A percentile compares a stretch with the other conserved stretches of the same genome.
These are phyloP conservation scores for Mallotus repandus DNA, from an alignment of 441 rosid species.

Conservation along the genomic window DNA sequence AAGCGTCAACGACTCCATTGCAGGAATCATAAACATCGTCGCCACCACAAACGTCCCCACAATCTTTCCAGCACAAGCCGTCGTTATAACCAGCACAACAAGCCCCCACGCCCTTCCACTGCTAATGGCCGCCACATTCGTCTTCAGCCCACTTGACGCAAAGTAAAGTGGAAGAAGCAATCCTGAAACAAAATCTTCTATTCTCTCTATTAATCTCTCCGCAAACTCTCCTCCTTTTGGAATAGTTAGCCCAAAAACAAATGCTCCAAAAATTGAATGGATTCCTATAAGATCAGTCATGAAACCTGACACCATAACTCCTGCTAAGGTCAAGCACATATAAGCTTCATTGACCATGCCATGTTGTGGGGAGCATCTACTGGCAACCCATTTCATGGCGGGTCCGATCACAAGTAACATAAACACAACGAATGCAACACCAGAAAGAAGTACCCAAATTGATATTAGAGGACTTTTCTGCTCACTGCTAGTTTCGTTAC, in stretches of 20 bases:
- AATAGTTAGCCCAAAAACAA: conserved; percentile 64
- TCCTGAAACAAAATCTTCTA: conserved; percentile 67
- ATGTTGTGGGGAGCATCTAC: conserved; percentile 47
- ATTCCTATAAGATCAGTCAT: conserved; percentile 67
- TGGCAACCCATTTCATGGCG: conserved; percentile 51
- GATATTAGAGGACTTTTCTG: conserved; percentile 37
- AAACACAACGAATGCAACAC: conserved; percentile 51
- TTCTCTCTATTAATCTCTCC: conserved; percentile 46
- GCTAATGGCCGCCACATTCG: conserved; percentile 49
- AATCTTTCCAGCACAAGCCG: conserved; percentile 70
- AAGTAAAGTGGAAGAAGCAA: conserved; percentile 75
- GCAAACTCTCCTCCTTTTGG: conserved; percentile 67
- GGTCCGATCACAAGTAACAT: conserved; percentile 59
- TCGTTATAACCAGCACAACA: conserved; percentile 54
- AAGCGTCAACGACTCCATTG: conserved; percentile 59
- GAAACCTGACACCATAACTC: conserved; percentile 72
- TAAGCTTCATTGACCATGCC: conserved; percentile 47
- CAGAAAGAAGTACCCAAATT: conserved; percentile 59
- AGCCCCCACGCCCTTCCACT: conserved; percentile 65
- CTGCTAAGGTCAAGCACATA: conserved; percentile 60
- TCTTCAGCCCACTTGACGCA: conserved; percentile 76
- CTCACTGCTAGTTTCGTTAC: conserved; percentile 31
- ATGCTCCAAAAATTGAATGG: conserved; percentile 71
- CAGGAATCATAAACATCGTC: conserved; percentile 53
- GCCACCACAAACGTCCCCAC: conserved; percentile 61